Evolutionary conservation across 805 yeast species (phyloP).

Genomic region (Saccharomycopsis amapae): DNA sequence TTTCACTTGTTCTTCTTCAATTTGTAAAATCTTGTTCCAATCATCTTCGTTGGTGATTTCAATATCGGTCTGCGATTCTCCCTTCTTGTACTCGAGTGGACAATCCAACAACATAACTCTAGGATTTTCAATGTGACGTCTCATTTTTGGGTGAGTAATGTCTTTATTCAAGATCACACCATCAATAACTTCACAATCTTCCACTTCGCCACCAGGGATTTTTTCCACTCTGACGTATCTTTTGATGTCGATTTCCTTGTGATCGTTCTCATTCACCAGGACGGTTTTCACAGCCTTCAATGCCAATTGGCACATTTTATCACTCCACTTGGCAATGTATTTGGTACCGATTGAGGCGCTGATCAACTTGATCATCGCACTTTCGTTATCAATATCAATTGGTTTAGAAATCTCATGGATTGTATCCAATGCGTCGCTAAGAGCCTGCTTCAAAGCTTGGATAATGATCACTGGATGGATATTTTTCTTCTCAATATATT

Average conservation of each 20-base stretch:
- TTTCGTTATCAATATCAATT: slow-evolving; percentile 77
- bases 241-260: slow-evolving; percentile 84
- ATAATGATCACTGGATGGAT: slow-evolving; percentile 96
- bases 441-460: slow-evolving; percentile 86
- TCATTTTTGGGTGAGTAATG: slow-evolving; percentile 98
- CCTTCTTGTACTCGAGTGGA: slow-evolving; percentile 97
- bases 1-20: slow-evolving; percentile 96
- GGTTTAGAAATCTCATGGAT: slow-evolving; percentile 78
- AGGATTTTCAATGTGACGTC: slow-evolving; percentile 81
- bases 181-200: slow-evolving; percentile 78
- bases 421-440: slow-evolving; percentile 82
- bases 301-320: slow-evolving; percentile 83
- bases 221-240: slow-evolving; percentile 91
- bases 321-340: slow-evolving; percentile 85
- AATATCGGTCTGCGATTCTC: slow-evolving; percentile 96
- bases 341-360: slow-evolving; percentile 94
- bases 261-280: slow-evolving; percentile 39
- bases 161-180: slow-evolving; percentile 94
- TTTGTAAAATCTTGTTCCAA: slow-evolving; percentile 91
- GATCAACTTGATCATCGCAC: slow-evolving; percentile 79
- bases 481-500: slow-evolving; percentile 81
- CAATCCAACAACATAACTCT: slow-evolving; percentile 85
- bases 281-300: slow-evolving; percentile 85
- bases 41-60: slow-evolving; percentile 95
- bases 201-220: slow-evolving; percentile 96